phyloP scores from a whole-genome alignment of 441 rosid species.

The Brassica hybrid region DNA sequence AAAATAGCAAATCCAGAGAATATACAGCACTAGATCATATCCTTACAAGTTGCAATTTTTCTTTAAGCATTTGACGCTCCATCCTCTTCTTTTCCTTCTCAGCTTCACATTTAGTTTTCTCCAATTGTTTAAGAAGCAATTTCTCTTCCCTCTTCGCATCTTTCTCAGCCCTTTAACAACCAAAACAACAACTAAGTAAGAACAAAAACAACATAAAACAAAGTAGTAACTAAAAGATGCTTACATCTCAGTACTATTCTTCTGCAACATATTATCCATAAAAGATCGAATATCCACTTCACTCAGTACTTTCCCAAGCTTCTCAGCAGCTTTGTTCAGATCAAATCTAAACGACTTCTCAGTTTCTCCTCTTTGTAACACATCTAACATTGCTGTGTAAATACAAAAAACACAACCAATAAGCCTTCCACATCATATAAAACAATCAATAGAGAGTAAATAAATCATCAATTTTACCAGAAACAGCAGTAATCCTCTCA shows the following conservation, averaged over 20 bases:
- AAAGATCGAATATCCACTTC: constrained; percentile 69
- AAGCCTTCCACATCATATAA: constrained; percentile 23
- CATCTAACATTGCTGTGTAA: constrained; percentile 75
- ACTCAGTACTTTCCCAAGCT: constrained; percentile 61
- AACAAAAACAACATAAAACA: constrained; percentile 4
- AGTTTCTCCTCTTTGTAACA: constrained; percentile 53
- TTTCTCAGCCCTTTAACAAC: constrained; percentile 59
- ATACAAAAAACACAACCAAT: constrained; percentile 1
- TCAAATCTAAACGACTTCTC: constrained; percentile 45
- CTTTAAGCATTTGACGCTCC: constrained; percentile 66
- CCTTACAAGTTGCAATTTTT: constrained; percentile 68
- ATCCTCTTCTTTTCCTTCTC: constrained; percentile 80
- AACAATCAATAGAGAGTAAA: background rate
- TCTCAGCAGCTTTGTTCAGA: constrained; percentile 60
- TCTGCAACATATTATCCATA: constrained; percentile 58
- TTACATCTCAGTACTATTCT: constrained; percentile 63
- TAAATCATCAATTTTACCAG: constrained; percentile 52
- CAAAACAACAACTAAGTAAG: constrained; percentile 3
- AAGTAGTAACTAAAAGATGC: constrained; percentile 28
- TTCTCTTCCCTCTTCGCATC: constrained; percentile 69
- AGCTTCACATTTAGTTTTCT: constrained; percentile 67
- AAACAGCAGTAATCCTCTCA: constrained; percentile 79
- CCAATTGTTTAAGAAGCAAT: constrained; percentile 61
- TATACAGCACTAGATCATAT: no score
- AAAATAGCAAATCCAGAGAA: background rate